Evolutionary conservation across 768 basidiomycete genomes (phyloP), one percentile per base, ranked within the genome.

Genomic region (Clavaria fumosa): DNA sequence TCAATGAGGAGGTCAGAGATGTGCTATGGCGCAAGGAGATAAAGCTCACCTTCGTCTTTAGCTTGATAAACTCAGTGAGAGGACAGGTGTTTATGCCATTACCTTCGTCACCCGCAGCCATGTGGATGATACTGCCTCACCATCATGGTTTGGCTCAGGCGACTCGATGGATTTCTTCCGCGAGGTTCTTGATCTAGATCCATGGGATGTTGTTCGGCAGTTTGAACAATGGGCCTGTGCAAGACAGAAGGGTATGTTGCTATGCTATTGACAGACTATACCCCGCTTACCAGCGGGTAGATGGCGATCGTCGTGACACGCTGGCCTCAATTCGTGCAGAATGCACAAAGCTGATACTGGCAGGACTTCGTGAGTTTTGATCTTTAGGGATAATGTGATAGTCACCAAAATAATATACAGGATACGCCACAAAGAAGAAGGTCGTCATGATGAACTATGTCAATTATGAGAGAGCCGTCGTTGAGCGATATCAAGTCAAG

Each of bases 401-500:
- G 5, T 31, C 10, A 7, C 14, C n/a, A n/a, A n/a, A n/a, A n/a
- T n/a, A n/a, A n/a, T n/a, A n/a, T 38, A 11, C 19, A 26, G 27
- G 23, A n/a, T 30, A 35, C 22, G 23, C 27, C 26, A 10, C 27
- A 3, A 17, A 31, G 15, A n/a, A 4, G 15, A 12, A 38, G 18
- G 6, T 28, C n/a, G n/a, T 38, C 4, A 27, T 19, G 10, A 38
- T 38, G 37, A 38, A 38, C 27, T 38, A 38, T 21, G 24, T 18
- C 15, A 38, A 38, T 14, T 38, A 38, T 18, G 37, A 38, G 9
- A 4, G n/a, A 3, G 27, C 23, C 4, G 22, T 38, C 14, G 26
- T 38, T 31, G 17, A 38, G 19, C 37, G 24, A 7, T 38, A 38
- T 28, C 11, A 17, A 7, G 23, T 31, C 4, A n/a, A 31, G 5